Evolutionary conservation across 2,329 filamentous ascomycete genomes (phyloP), one percentile per base, ranked within the genome.

Genomic region (Colletotrichum sp.): DNA sequence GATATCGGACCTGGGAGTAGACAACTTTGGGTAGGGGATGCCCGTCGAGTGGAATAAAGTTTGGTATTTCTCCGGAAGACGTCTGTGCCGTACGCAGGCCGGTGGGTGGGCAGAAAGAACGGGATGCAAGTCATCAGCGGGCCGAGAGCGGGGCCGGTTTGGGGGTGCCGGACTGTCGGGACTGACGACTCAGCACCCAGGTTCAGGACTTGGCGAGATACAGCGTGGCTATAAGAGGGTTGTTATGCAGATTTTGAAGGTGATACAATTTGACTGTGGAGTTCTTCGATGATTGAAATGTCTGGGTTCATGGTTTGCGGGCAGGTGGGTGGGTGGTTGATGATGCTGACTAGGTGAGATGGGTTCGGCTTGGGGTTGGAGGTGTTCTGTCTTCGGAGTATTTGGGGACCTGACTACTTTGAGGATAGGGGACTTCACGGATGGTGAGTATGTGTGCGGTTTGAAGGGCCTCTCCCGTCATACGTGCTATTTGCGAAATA

Each of bases 351-450:
- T 3, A 3, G 16, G 5, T 39, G 36, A 39, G 36, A 39, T 39
- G 5, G 36, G 36, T 39, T 43, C 6, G 5, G 39, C 5, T 12
- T 34, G 32, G 12, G 32, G 32, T 15, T 15, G 18, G 39, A 43
- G 8, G 18, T 43, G 7, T 43, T n/a, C 39, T 43, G 16, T 43
- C 8, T 43, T 43, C 1, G 39, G 39, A n/a, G 9, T 48, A 48
- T 48, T 21, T n/a, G 39, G 9, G 39, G 39, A 1, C 8, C 18
- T 48, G 18, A 48, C 3, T 12, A n/a, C 5, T n/a, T n/a, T 4
- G 0, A 1, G 18, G 18, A n/a, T 4, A 6, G 10, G 6, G 3
- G 18, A 12, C 1, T n/a, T 2, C 39, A 2, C 3, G 18, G 9
- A 48, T 48, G 39, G 39, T n/a, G 18, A n/a, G 36, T 43, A 1